Evolutionary conservation across 192 early-diverging fungal genomes (phyloP).

Genomic region (Mortierella antarctica): DNA sequence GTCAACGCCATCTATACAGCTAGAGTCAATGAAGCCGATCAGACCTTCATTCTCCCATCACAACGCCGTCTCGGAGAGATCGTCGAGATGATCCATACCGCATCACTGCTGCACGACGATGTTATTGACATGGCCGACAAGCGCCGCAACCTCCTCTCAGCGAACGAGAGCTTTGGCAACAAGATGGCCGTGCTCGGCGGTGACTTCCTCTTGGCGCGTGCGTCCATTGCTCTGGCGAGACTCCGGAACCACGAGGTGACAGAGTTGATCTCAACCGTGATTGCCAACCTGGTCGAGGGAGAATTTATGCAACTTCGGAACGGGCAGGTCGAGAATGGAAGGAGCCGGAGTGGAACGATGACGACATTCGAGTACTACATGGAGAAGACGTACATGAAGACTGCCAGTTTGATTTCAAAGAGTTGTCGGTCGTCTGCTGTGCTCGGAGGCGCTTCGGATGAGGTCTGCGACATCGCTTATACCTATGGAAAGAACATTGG

Average conservation of each 20-base stretch:
- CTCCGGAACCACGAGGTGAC: slow-evolving; percentile 92
- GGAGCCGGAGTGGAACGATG: slow-evolving; percentile 23
- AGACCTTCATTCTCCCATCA: slow-evolving; percentile 76
- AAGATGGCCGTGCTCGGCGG: slow-evolving; percentile 96
- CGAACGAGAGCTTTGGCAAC: slow-evolving; percentile 92
- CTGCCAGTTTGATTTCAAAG: slow-evolving; percentile 93
- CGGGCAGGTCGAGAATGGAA: slow-evolving; percentile 45
- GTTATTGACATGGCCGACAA: slow-evolving; percentile 76
- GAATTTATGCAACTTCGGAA: slow-evolving; percentile 94
- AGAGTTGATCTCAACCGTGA: slow-evolving; percentile 91
- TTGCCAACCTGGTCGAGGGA: slow-evolving; percentile 95
- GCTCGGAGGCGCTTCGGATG: slow-evolving; percentile 78
- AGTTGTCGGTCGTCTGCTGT: slow-evolving; percentile 89
- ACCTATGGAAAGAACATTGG: slow-evolving; percentile 91
- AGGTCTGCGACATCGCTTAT: slow-evolving; percentile 84
- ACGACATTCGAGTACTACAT: slow-evolving; percentile 91
- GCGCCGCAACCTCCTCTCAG: slow-evolving; percentile 79
- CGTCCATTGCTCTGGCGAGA: slow-evolving; percentile 90
- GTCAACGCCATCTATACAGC: slow-evolving; percentile 32
- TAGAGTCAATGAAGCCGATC: slow-evolving; percentile 43
- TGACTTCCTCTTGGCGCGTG: slow-evolving; percentile 94
- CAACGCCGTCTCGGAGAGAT: slow-evolving; percentile 96
- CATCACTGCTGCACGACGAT: slow-evolving; percentile 95
- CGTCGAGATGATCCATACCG: slow-evolving; percentile 98
- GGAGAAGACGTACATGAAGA: slow-evolving; percentile 96